Evolutionary conservation across 148 eudicot species (phyloP), one percentile per base, ranked within the genome.

Genomic region (Rhododendron vialii): DNA sequence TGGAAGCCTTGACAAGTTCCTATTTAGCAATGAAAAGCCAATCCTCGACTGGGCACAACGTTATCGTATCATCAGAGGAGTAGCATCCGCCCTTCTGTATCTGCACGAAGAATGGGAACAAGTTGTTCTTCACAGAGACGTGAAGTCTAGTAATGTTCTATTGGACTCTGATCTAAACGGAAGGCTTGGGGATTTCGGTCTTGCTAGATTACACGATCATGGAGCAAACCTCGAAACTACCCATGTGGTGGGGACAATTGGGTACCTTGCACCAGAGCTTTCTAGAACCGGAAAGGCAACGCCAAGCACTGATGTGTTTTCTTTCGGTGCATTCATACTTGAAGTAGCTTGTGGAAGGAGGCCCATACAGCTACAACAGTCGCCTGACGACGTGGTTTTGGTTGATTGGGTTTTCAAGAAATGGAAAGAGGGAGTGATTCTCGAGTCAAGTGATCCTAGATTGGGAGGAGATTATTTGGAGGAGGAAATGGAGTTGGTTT

Each of bases 91-190:
- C 5, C 89, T 91, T 10, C 26, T 89, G 24, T 91, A 91, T 82
- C 90, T 91, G 18, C 93, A 91, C 18, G 89, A 91, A 82, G 93
- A 88, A 75, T 91, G 93, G 91, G 93, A 91, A 79, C 90, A 91
- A 87, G 90, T 91, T 35, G 88, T 91, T 43, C 86, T 91, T n/a
- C 93, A 91, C 73, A 87, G 93, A 48, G 93, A 91, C 74, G 86
- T 91, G 14, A 91, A 91, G 80, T 86, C 93, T 26, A 91, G 93
- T 83, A 91, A 91, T 78, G 89, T 91, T 30, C 85, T 91, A 26
- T 86, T 91, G 35, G 91, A 89, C 26, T 22, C 30, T 24, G 88
- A 91, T 43, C 63, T 91, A 71, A 88, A 86, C 26, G 91, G 90
- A n/a, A 87, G 91, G n/a, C 84, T 91, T 26, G 93, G 93, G 35